Base-by-base conservation (phyloP, 768 basidiomycete genomes). In the Dictyophora rubrovolvata region DNA sequence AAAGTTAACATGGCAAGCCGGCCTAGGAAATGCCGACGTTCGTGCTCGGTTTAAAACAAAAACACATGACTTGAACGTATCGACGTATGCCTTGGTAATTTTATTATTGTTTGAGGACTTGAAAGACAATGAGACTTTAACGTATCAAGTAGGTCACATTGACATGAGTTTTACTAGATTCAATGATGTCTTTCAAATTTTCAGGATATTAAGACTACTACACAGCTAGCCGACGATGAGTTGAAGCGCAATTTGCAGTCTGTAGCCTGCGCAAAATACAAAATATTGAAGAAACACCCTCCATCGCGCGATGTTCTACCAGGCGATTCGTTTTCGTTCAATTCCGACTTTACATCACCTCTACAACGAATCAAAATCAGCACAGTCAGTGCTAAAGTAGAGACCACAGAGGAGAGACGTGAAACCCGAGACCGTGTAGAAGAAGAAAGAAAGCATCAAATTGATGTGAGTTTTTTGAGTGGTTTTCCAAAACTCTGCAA, bases 241-340 rank as follows among this genome's bases (percentile, higher is more conserved):
- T 78, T 98, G 1, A 84, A 87, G 67, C 86, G 96, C n/a, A 88
- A 93, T 64, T 79, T 99, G 1, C 96, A 99, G 68, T 93, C 95
- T 0, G 78, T 99, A 21, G 94, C 96, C 0, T 97, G 95, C 67
- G 93, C 89, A 10, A 98, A 93, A 69, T 93, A 79, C 75, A 93
- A 93, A 66, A 77, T 99, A 28, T 72, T 99, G 63, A 92, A 85
- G 71, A 98, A 98, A 67, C 85, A 87, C 61, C 96, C 95, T 0
- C 81, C 87, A 46, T 83, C 91, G 9, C 82, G 94, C 47, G 94
- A 98, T 20, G 79, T 99, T 42, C 73, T 83, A 54, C 64, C 75
- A 0, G 75, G 73, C 11, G 96, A 99, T 70, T 76, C 81, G 1
- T 99, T 99, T 72, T 85, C 89, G 1, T 99, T 97, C 78, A 96